These are phyloP conservation scores for Orbilia javanica DNA, from an alignment of 2,329 filamentous ascomycete species.

Conservation along the genomic window DNA sequence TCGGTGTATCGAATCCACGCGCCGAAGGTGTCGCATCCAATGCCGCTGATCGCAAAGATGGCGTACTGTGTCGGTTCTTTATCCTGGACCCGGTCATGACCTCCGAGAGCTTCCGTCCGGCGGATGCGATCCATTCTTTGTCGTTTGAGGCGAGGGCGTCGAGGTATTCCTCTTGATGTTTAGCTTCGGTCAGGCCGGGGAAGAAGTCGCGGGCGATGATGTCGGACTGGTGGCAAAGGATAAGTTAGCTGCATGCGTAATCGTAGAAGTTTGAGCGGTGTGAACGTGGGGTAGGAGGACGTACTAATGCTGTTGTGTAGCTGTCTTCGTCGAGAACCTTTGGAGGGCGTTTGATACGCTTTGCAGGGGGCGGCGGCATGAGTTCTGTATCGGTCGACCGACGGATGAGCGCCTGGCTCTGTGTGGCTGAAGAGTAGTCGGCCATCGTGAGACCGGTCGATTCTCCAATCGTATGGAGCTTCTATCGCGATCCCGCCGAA, in stretches of 20 bases:
- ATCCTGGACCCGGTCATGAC: conserved; percentile 83
- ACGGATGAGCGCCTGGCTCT: conserved; percentile 71
- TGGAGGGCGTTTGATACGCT: conserved; percentile 90
- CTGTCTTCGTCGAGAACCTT: conserved; percentile 92
- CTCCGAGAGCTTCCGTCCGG: conserved; percentile 77
- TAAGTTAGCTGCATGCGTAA: conserved; percentile 11
- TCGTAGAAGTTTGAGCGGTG: not conserved
- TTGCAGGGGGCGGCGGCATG: conserved; percentile 85
- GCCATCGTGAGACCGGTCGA: conserved; percentile 29
- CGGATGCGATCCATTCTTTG: conserved; percentile 85
- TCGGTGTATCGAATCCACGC: conserved; percentile 80
- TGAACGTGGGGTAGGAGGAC: not conserved
- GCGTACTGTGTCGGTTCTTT: conserved; percentile 63
- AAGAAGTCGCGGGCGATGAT: conserved; percentile 99
- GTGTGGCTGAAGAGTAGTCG: conserved; percentile 39
- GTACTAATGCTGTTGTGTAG: conserved; percentile 82
- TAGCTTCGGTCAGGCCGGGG: conserved; percentile 85
- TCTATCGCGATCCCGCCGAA: not conserved
- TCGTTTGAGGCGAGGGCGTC: conserved; percentile 90
- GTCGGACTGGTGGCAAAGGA: conserved; percentile 70
- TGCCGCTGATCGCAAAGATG: conserved; percentile 46
- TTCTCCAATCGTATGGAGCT: not conserved
- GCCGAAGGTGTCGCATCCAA: conserved; percentile 73
- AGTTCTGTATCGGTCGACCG: conserved; percentile 77
- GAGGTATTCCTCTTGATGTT: conserved; percentile 91